phyloP scores from a whole-genome alignment of 1,284 basidiomycete species.

The Ceratobasidium sp. region DNA sequence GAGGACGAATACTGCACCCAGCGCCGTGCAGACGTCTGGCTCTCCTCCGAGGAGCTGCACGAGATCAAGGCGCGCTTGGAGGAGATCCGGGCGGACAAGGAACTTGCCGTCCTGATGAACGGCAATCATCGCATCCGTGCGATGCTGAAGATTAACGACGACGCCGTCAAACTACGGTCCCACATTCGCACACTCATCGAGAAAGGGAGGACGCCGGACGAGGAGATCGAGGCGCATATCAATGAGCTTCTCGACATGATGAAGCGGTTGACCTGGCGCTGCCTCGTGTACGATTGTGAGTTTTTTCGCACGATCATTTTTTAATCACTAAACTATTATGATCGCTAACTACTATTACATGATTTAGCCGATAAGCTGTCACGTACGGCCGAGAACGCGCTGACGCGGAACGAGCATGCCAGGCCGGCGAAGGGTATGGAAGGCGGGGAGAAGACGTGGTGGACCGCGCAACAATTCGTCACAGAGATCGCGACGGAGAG shows the following conservation, averaged over 20 bases:
- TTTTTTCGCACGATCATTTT: neutral
- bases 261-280: neutral
- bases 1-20: neutral
- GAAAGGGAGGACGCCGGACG: neutral
- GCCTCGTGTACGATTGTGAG: neutral
- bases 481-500: neutral
- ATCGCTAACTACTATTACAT: neutral
- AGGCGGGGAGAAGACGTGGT: neutral
- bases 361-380: neutral
- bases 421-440: slow-evolving; percentile 6
- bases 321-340: neutral
- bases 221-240: neutral
- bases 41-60: neutral
- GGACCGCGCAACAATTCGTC: neutral
- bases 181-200: neutral
- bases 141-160: neutral
- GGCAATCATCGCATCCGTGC: slow-evolving; percentile 14
- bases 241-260: neutral
- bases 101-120: neutral
- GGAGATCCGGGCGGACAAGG: neutral
- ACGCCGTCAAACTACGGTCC: neutral
- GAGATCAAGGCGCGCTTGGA: neutral
- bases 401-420: neutral
- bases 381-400: neutral
- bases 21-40: neutral